Base-by-base conservation (phyloP, 495 filamentous ascomycete genomes). In the Talaromyces nanjingensis region DNA sequence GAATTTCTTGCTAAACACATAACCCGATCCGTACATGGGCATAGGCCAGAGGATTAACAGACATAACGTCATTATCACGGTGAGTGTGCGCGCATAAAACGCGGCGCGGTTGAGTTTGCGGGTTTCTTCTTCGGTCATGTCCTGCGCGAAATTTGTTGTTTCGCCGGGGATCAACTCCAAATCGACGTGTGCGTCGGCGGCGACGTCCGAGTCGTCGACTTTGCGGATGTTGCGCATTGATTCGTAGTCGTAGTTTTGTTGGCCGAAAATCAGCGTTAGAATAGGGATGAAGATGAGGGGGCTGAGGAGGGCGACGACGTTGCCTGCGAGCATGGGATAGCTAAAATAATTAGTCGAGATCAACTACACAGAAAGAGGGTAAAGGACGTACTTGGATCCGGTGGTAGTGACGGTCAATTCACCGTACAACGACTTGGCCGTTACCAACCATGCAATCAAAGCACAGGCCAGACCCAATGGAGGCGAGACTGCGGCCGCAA, bases 11-110 rank as follows among this genome's bases (percentile, higher is more conserved):
- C 85, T 89, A 78, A 97, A 97, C 42, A 97, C 83, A 70, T 98
- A 98, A 22, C 84, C 85, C 6, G 81, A 80, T 7, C 91, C 93
- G 71, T 96, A 98, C 86, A 98, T 86, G 1, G 93, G 93, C 81
- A 97, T 94, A 8, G 93, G 93, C 93, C 93, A 98, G 56, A 97
- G 83, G 22, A 98, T 80, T 2, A 98, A 74, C 61, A 98, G 76
- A 7, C 85, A 83, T 0, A 97, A 64, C 0, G 92, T 92, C 79
- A 96, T 82, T 68, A 85, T 76, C 24, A 89, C 80, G 0, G 92
- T 97, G 66, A 90, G 81, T 6, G 79, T 84, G 67, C 91, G 90
- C 11, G 92, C 91, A 70, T 96, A 92, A 64, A 88, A 83, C 31
- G 90, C 86, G 0, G 92, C 89, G 7, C 84, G 84, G 68, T 83